Conservation (phyloP, 2,329 filamentous ascomycete species). For the Penicillium psychrosexuale region DNA sequence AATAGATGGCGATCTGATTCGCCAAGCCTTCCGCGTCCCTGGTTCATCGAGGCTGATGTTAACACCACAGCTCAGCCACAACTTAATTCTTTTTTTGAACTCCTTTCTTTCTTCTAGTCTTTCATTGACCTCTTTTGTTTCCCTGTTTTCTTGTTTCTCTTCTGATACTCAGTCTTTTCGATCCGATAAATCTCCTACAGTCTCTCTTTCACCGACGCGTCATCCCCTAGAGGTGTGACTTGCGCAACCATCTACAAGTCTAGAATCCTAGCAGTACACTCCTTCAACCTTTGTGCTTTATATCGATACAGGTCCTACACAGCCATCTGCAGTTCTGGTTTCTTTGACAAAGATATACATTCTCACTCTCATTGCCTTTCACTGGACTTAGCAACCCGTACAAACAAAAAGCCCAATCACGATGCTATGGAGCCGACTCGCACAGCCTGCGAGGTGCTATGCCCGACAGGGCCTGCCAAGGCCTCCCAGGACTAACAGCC, state of each 20-base stretch:
- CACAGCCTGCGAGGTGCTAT: constrained; percentile 20
- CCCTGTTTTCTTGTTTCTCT: constrained; percentile 1
- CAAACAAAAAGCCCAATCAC: constrained; percentile 7
- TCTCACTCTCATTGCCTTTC: background rate
- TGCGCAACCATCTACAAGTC: background rate
- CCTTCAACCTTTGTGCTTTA: constrained; percentile 6
- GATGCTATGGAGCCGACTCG: constrained; percentile 28
- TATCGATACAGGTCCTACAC: background rate
- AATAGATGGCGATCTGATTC: background rate
- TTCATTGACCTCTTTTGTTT: constrained; percentile 15
- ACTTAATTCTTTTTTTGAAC: constrained; percentile 3
- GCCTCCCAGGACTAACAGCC: constrained; percentile 9
- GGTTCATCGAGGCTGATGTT: constrained; percentile 10
- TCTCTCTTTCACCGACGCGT: constrained; percentile 14
- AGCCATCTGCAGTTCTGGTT: background rate
- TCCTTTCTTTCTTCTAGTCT: constrained; percentile 6
- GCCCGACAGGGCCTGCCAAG: constrained; percentile 19
- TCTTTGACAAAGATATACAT: background rate
- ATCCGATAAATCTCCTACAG: constrained; percentile 1
- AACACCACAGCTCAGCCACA: constrained; percentile 11
- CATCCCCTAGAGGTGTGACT: constrained; percentile 19
- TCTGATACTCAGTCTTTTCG: constrained; percentile 4
- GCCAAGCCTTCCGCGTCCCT: constrained; percentile 13
- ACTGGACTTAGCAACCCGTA: background rate
- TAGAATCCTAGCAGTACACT: constrained; percentile 4